Percentiles rank a stretch among this genome's conserved stretches.
Conservation (phyloP, 805 yeast genomes). For the Wickerhamiella australiensis region DNA sequence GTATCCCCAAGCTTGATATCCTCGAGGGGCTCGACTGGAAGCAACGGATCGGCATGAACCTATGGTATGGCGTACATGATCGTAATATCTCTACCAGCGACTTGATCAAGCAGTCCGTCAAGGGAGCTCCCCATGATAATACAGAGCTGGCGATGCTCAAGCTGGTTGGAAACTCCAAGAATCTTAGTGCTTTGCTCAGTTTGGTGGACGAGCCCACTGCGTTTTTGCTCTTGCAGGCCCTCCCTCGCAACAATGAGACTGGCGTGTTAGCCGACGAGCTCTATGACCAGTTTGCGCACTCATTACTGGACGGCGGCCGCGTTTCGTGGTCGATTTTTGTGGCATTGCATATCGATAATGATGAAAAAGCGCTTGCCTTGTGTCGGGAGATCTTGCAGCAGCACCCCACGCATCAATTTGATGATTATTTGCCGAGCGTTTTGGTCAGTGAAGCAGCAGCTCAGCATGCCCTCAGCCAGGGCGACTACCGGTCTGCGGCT, state of each 20-base stretch:
- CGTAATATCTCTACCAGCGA: not conserved
- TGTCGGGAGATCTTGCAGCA: slow-evolving; percentile 12
- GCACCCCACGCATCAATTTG: slow-evolving; percentile 24
- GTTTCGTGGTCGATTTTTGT: slow-evolving; percentile 54
- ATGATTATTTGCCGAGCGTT: slow-evolving; percentile 27
- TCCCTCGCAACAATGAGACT: not conserved
- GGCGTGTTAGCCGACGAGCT: slow-evolving; percentile 13
- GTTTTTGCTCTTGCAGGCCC: slow-evolving; percentile 20
- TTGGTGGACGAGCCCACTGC: slow-evolving; percentile 15
- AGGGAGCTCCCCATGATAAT: slow-evolving; percentile 6
- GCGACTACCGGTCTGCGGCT: slow-evolving; percentile 48
- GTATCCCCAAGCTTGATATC: slow-evolving; percentile 13
- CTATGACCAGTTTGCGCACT: slow-evolving; percentile 13
- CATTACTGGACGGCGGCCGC: slow-evolving; percentile 34
- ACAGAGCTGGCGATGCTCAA: slow-evolving; percentile 18
- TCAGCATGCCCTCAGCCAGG: slow-evolving; percentile 36
- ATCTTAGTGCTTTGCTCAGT: slow-evolving; percentile 13
- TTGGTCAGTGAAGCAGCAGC: slow-evolving; percentile 51
- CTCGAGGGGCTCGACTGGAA: slow-evolving; percentile 51
- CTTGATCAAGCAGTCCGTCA: slow-evolving; percentile 11
- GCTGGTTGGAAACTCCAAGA: slow-evolving; percentile 13
- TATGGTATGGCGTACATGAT: slow-evolving; percentile 44
- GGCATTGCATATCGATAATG: slow-evolving; percentile 43
- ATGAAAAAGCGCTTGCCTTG: slow-evolving; percentile 29
- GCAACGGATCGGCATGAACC: slow-evolving; percentile 41